Evolutionary conservation across 2,329 filamentous ascomycete species (phyloP), one percentile per base, ranked within the genome.

Genomic region (Fusarium tjaetaba): DNA sequence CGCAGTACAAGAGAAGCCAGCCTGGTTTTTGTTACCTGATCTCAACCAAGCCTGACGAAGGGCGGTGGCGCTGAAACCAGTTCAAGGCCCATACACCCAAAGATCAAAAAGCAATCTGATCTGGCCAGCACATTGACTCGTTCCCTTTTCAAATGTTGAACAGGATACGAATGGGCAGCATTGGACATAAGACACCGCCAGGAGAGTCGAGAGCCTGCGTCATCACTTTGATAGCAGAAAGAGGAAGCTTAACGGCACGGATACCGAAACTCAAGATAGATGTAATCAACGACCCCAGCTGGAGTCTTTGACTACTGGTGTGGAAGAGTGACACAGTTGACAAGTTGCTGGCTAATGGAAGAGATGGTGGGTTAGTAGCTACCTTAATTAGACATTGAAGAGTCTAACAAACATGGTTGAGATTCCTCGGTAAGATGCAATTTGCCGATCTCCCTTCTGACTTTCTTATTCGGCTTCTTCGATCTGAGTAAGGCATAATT

Each of bases 1-100:
- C 68, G 69, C 43, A 55, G 46, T n/a, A 56, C 59, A 52, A 63
- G 39, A 36, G 45, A 65, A 65, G 24, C 49, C 52, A 39, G 49
- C 43, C 34, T 51, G 32, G 34, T 24, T 51, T 36, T 51, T 28
- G 32, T 59, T n/a, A 20, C 41, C 55, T 46, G 42, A 39, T 62
- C 56, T 45, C 49, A 68, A 68, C 62, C 59, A 69, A 69, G 39
- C 49, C 56, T 60, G 68, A 59, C 65, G 32, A 42, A 51, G 61
- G 30, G 52, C 56, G 51, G 58, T 72, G 71, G 71, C 71, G 58
- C 42, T 51, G 56, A 30, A 55, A 41, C 56, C 26, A 70, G 42
- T 46, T 49, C 24, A 16, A 49, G 41, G 22, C 24, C 24, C 46
- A 51, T 43, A 46, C 24, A 58, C 32, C 48, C 45, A 30, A 67